Evolutionary conservation across 2,329 filamentous ascomycete species (phyloP), one percentile per base, ranked within the genome.

Genomic region (Beauveria varroae): DNA sequence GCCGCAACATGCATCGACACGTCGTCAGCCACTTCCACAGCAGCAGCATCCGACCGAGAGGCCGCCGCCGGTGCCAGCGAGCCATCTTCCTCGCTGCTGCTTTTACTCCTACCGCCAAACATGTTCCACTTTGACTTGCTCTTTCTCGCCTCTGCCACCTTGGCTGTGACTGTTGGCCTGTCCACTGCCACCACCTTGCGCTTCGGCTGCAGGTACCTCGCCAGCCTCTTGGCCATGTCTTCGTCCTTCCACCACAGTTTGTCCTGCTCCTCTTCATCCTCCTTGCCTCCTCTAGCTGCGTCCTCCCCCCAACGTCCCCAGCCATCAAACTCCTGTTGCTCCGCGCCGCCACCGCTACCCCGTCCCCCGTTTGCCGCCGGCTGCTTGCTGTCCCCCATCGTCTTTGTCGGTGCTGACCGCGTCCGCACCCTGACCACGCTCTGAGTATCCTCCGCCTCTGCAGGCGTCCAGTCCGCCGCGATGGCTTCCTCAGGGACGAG

Each of bases 161-260:
- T 65, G 2, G 65, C 65, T 57, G 72, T 67, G 20, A 74, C 68
- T 0, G 68, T 64, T 41, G 62, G 64, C 41, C 69, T 63, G 60
- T 71, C 66, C 12, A 67, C 34, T 3, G 16, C 47, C 16, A 49
- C 56, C 8, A 46, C 62, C 65, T 1, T 63, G 63, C 24, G 62
- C 30, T 67, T 62, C 1, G 75, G 75, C 66, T 73, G 71, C 8
- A 80, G 64, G 58, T 73, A 69, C 5, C 60, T 64, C 5, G 76
- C 75, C 41, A 79, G 64, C 7, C 77, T 70, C 7, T 62, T 64
- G 1, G 77, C 76, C 72, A 77, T 71, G 1, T 63, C 66, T 63
- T 78, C 77, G 51, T 79, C 76, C 7, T 54, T 63, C 72, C 75
- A 80, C 75, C 76, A 79, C 63, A 72, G 69, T 44, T 58, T 34